Evolutionary conservation across 805 yeast species (phyloP).

Genomic region (Lipomyces chichibuensis): DNA sequence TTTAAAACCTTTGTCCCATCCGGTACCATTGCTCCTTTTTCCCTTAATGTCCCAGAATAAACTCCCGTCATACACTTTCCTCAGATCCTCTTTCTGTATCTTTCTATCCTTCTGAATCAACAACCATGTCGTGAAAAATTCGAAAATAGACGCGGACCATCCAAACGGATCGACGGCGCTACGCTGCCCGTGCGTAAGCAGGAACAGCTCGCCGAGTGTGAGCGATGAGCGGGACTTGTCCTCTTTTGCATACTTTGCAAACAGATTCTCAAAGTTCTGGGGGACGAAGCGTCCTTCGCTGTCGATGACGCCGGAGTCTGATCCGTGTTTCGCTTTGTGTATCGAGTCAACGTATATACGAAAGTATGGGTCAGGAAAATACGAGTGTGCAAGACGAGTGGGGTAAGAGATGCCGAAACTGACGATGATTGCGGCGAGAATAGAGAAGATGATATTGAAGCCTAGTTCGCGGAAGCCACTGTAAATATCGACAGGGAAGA

Average conservation of each 20-base stretch:
- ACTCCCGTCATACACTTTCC: constrained; percentile 7
- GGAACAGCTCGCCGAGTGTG: constrained; percentile 1
- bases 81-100: constrained; percentile 6
- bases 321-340: constrained; percentile 10
- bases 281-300: constrained; percentile 13
- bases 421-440: not conserved
- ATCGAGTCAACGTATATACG: constrained; percentile 5
- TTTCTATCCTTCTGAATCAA: constrained; percentile 3
- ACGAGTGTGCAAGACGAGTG: constrained; percentile 7
- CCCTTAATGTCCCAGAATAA: not conserved
- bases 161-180: constrained; percentile 8
- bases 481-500: constrained; percentile 2
- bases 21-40: not conserved
- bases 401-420: constrained; percentile 5
- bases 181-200: constrained; percentile 1
- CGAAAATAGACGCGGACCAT: constrained; percentile 3
- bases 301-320: not conserved
- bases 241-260: constrained; percentile 9
- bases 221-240: not conserved
- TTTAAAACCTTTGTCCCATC: constrained; percentile 4
- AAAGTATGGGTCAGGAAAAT: constrained; percentile 5
- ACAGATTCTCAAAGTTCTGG: constrained; percentile 6
- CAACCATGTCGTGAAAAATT: constrained; percentile 3
- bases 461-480: constrained; percentile 7
- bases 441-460: not conserved